Base-by-base conservation (phyloP, 2,329 filamentous ascomycete species). In the Tolypocladium tropicale region DNA sequence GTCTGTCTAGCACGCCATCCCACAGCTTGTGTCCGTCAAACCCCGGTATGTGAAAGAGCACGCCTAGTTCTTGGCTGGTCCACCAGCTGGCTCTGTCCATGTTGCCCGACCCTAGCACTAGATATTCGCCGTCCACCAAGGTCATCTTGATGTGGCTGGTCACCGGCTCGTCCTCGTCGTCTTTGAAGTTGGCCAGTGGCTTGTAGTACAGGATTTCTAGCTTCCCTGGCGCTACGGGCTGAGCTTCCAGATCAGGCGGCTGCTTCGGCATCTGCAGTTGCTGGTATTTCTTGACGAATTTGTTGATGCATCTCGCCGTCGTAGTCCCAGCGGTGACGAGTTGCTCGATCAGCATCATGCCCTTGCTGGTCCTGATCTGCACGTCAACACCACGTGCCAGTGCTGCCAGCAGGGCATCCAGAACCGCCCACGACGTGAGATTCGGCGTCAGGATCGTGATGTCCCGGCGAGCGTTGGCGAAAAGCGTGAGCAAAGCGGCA, bases 11-110 rank as follows among this genome's bases (percentile, higher is more conserved):
- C 9, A 74, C 67, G 7, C 61, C 63, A 21, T 74, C 69, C 74
- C 74, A 76, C 5, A 75, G 58, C n/a, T 63, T 62, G 37, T 67
- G 63, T 4, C 67, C 69, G 37, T 68, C 59, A 41, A 74, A 70
- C 0, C 64, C 68, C 3, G 73, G 72, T n/a, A 72, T 71, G 49
- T 78, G 71, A 55, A 84, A 78, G 43, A 84, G 64, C 33, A 94
- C 74, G 1, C 89, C 89, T 25, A 94, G 73, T 71, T 95, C 90
- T 70, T 94, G 90, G 68, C 88, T 92, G 6, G 90, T 94, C 70
- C 83, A 92, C 88, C 88, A 94, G 66, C 88, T 92, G 9, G 90
- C 89, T 1, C 89, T 80, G 70, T 95, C 90, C 78, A 92, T 83
- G 67, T 95, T 95, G 1, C 89, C 89, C 21, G 88, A 92, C 0